Base-by-base conservation (phyloP, 1,284 basidiomycete species). In the Sporisorium exsertum region DNA sequence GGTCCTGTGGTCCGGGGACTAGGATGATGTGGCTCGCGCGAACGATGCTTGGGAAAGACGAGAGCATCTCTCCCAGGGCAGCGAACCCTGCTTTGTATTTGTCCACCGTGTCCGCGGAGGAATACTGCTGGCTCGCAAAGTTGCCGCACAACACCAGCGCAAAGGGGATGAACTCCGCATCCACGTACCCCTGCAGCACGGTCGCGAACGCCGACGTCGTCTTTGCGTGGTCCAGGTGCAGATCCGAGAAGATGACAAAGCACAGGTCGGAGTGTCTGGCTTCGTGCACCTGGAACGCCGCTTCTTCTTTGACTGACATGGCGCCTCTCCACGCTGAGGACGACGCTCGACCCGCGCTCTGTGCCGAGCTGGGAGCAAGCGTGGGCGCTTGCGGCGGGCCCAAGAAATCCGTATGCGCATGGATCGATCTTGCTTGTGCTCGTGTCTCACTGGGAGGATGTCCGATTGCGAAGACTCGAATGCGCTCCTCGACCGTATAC, bases 121-220 rank as follows among this genome's bases (percentile, higher is more conserved):
- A 92, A 86, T 92, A 91, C 15, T 89, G 88, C 67, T 95, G 92
- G 0, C 93, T 92, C 46, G 72, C 65, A 85, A 99, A 99, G 87
- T 97, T 96, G 5, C 97, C 97, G 79, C 97, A 99, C 33, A 99
- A 87, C 20, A 98, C 90, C 73, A 98, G 93, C 8, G 94, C 89
- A 81, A 79, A 81, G 90, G 94, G 8, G 92, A 96, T 72, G 92
- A 91, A 86, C 92, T 92, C 93, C 22, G 88, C 87, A 74, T 94
- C 93, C 42, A 95, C 90, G 85, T 96, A 99, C 54, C 94, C 94
- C 77, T 95, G 92, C 77, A 99, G 92, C 87, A 99, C 90, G 76
- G 91, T 91, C 63, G 90, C 89, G 13, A 99, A 88, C 1, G 93
- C 94, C 8, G 88, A 86, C 13, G 97, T 86, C 0, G 94, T 94